These are phyloP conservation scores for Amauroascus verrucosus DNA, from an alignment of 2,329 filamentous ascomycete genomes.

Conservation along the genomic window DNA sequence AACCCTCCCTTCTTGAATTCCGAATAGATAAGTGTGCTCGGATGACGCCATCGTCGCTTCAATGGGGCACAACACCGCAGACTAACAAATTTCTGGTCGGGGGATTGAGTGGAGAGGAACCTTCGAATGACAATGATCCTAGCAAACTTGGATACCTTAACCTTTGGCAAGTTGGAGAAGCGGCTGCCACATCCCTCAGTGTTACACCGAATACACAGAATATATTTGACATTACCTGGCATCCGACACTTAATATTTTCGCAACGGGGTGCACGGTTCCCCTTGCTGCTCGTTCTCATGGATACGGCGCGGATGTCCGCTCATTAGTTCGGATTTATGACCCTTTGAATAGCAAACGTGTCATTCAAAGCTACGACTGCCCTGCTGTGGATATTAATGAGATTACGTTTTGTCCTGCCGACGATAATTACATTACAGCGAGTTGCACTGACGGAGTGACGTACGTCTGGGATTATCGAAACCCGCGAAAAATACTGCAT, in stretches of 20 bases:
- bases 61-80: conserved; percentile 36
- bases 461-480: conserved; percentile 52
- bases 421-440: conserved; percentile 44
- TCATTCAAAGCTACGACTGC: conserved; percentile 43
- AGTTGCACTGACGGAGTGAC: conserved; percentile 51
- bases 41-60: conserved; percentile 35
- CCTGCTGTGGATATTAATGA: conserved; percentile 53
- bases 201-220: conserved; percentile 42
- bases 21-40: background rate
- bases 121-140: conserved; percentile 25
- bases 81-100: conserved; percentile 42
- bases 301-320: conserved; percentile 31
- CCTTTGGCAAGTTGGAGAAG: conserved; percentile 43
- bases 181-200: conserved; percentile 26
- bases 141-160: conserved; percentile 43
- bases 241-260: conserved; percentile 41
- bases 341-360: conserved; percentile 26
- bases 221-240: conserved; percentile 51
- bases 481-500: conserved; percentile 38
- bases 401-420: conserved; percentile 40
- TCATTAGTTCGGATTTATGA: conserved; percentile 48
- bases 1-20: background rate
- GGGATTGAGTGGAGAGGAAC: conserved; percentile 42
- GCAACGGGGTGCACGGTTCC: conserved; percentile 43
- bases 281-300: conserved; percentile 19